Percentiles rank a stretch among this genome's conserved stretches.
These are phyloP conservation scores for Carex cristatella DNA, from an alignment of 176 grass and related monocot species.

Conservation along the genomic window DNA sequence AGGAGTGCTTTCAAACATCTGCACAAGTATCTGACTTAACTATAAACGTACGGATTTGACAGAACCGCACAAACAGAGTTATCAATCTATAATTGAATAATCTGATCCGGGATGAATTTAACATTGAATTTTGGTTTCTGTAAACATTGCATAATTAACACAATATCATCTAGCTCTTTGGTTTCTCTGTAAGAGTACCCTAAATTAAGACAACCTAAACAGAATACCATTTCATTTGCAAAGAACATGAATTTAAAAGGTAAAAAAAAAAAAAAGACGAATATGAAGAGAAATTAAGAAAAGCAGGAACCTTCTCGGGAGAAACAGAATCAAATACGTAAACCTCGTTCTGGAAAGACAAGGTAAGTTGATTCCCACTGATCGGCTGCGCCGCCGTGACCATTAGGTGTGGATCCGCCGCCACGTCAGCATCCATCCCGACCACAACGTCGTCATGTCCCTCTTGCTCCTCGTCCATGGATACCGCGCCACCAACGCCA, in stretches of 20 bases:
- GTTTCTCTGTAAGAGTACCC: not conserved
- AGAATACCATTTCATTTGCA: not conserved
- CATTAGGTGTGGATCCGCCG: slow-evolving; percentile 32
- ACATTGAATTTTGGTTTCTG: not conserved
- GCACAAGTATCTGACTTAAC: not conserved
- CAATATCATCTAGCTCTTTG: not conserved
- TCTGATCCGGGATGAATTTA: not conserved
- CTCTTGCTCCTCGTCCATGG: slow-evolving; percentile 59
- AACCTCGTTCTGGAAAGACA: slow-evolving; percentile 95
- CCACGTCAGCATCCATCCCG: slow-evolving; percentile 27
- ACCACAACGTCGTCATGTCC: slow-evolving; percentile 32
- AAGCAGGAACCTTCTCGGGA: slow-evolving; percentile 67
- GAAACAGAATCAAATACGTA: slow-evolving; percentile 97
- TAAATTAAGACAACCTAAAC: not conserved
- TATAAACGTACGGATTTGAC: not conserved
- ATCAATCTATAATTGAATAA: not conserved
- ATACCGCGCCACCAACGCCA: slow-evolving; percentile 9
- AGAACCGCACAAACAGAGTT: not conserved
- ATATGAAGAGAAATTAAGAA: slow-evolving; percentile 4
- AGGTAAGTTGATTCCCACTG: slow-evolving; percentile 66
- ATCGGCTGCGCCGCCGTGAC: slow-evolving; percentile 31
- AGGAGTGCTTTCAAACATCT: not conserved
- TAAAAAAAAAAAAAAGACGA: not conserved
- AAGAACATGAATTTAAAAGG: not conserved
- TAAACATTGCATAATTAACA: not conserved